Evolutionary conservation across 495 filamentous ascomycete species (phyloP), one percentile per base, ranked within the genome.

Genomic region (Aspergillus hancockii): DNA sequence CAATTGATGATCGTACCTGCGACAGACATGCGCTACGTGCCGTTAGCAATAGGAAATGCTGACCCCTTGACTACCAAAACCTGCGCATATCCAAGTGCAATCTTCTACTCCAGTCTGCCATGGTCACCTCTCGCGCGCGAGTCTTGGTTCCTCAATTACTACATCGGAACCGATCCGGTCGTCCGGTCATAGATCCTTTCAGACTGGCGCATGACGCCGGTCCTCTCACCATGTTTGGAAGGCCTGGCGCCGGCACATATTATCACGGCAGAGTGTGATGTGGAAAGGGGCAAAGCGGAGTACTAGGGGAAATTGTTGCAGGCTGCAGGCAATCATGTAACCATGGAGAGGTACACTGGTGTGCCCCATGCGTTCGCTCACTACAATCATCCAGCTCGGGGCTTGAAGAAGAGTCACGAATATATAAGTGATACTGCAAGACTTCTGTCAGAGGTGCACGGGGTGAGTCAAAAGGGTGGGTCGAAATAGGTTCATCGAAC

Each of bases 331-430:
- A 68, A 62, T 23, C 28, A 59, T 14, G 69, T 72, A 43, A 65
- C 59, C 22, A 61, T 65, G 57, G 67, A 68, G 57, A 55, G 65
- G 40, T 70, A 67, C 28, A 12, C 50, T 0, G 69, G 67, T 1
- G 54, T 70, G 25, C 67, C 69, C 2, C 69, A 72, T 61, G 62
- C 67, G 5, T 72, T 72, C 46, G 65, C 59, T 12, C 67, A 72
- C 31, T 65, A 61, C 43, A 67, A 65, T 30, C 65, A 67, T 30
- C 65, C 65, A 0, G 32, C 54, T 19, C 34, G 62, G 34, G 59
- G 63, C 2, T 36, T 67, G 9, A 58, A 32, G 4, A 58, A 52
- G 36, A 58, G 56, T 21, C 47, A 36, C 7, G 21, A 58, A 49
- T 47, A 16, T 7, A n/a, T 41, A 16, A 41, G 16, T 1, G 38